Conservation (phyloP, 2,329 filamentous ascomycete genomes). For the Colletotrichum karsti region DNA sequence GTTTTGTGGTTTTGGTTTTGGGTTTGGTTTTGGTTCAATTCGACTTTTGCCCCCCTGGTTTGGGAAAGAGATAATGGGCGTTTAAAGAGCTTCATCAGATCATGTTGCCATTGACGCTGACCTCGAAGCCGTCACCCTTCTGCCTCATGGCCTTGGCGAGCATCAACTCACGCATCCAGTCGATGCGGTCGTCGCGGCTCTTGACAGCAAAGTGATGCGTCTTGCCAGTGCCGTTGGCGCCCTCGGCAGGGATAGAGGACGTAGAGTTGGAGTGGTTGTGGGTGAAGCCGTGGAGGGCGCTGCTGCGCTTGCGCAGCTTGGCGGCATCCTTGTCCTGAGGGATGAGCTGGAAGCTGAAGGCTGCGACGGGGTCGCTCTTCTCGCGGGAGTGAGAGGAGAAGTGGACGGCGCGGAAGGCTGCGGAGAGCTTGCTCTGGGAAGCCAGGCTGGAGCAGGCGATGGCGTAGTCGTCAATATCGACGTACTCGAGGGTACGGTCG, state of each 20-base stretch:
- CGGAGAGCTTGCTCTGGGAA: conserved; percentile 81
- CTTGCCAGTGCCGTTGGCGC: conserved; percentile 74
- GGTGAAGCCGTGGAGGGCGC: conserved; percentile 44
- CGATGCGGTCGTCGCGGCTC: conserved; percentile 87
- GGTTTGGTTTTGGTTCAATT: neutral
- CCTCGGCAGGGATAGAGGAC: conserved; percentile 45
- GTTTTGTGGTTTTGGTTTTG: neutral
- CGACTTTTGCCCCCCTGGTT: conserved; percentile 10
- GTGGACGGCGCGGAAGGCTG: conserved; percentile 84
- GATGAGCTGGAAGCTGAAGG: conserved; percentile 87
- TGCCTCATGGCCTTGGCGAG: conserved; percentile 86
- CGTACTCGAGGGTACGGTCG: conserved; percentile 74
- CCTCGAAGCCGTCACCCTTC: conserved; percentile 84
- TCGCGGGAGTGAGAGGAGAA: conserved; percentile 62
- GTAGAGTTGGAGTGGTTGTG: conserved; percentile 32
- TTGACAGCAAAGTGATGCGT: conserved; percentile 94
- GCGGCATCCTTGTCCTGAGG: conserved; percentile 68
- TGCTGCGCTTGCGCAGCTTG: conserved; percentile 61
- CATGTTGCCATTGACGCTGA: conserved; percentile 83
- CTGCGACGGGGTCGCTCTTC: conserved; percentile 67
- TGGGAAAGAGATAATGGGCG: conserved; percentile 12
- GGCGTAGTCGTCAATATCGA: conserved; percentile 89
- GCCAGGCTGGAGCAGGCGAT: conserved; percentile 84
- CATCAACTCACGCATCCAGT: conserved; percentile 97
- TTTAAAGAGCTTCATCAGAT: conserved; percentile 67